Evolutionary conservation across 805 yeast genomes (phyloP).

Genomic region (Cyberlindnera nakhonratchasimensis): DNA sequence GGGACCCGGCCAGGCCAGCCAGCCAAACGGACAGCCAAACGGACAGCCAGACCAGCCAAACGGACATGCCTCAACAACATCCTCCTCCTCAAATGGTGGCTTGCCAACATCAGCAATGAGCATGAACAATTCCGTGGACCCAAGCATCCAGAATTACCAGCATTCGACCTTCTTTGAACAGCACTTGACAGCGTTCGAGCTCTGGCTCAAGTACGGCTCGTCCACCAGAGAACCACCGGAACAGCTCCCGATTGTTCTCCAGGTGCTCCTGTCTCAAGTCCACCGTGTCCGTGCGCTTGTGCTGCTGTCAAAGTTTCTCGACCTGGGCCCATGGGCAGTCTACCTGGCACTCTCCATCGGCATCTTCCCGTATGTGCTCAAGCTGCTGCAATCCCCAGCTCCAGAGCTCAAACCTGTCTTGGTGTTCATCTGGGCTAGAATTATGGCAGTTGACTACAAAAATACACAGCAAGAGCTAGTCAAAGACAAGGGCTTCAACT

Average conservation of each 20-base stretch:
- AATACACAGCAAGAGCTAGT: slow-evolving; percentile 89
- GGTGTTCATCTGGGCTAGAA: slow-evolving; percentile 96
- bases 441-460: slow-evolving; percentile 90
- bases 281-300: slow-evolving; percentile 89
- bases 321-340: slow-evolving; percentile 97
- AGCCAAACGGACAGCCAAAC: not conserved
- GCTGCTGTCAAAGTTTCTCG: slow-evolving; percentile 78
- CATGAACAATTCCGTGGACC: slow-evolving; percentile 5
- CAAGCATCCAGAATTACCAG: slow-evolving; percentile 53
- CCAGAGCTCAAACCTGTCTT: slow-evolving; percentile 91
- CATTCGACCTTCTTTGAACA: slow-evolving; percentile 95
- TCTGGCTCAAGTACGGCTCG: slow-evolving; percentile 91
- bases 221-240: slow-evolving; percentile 86
- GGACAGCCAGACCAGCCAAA: not conserved
- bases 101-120: not conserved
- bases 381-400: slow-evolving; percentile 89
- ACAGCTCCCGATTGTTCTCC: slow-evolving; percentile 90
- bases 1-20: not conserved
- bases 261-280: slow-evolving; percentile 88
- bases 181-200: slow-evolving; percentile 92
- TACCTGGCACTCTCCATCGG: slow-evolving; percentile 90
- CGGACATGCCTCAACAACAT: not conserved
- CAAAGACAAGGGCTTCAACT: slow-evolving; percentile 86
- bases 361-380: slow-evolving; percentile 90
- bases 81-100: not conserved